These are phyloP conservation scores for Selaginella tamariscina DNA, from an alignment of 75 land plant species.

Conservation along the genomic window DNA sequence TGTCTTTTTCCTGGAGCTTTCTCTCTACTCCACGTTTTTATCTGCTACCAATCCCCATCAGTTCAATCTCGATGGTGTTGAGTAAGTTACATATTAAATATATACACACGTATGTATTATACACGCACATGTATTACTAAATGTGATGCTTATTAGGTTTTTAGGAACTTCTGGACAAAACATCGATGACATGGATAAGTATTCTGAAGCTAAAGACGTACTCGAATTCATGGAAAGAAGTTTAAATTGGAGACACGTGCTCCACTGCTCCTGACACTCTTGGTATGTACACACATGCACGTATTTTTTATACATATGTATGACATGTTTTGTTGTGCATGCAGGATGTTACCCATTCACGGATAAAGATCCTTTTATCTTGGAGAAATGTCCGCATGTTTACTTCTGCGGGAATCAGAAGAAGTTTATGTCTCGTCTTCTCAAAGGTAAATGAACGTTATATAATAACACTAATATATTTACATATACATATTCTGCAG, in stretches of 20 bases:
- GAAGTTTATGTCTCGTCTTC: slow-evolving; percentile 45
- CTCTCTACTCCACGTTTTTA: slow-evolving; percentile 61
- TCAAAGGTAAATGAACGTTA: slow-evolving; percentile 52
- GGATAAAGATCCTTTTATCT: slow-evolving; percentile 81
- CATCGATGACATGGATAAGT: slow-evolving; percentile 76
- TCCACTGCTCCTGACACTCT: slow-evolving; percentile 98
- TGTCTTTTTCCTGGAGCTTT: slow-evolving; percentile 90
- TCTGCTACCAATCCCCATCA: slow-evolving; percentile 91
- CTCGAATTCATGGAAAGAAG: slow-evolving; percentile 88
- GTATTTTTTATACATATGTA: too few relatives aligned
- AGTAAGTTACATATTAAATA: slow-evolving; percentile 39
- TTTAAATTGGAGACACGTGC: slow-evolving; percentile 86
- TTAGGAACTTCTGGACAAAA: slow-evolving; percentile 99
- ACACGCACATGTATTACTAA: not conserved
- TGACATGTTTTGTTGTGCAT: not conserved
- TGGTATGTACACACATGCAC: slow-evolving; percentile 30
- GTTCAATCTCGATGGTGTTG: slow-evolving; percentile 77
- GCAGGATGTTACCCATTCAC: slow-evolving; percentile 97
- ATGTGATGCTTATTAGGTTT: slow-evolving; percentile 37
- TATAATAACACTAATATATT: not conserved
- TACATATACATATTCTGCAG: slow-evolving; percentile 19
- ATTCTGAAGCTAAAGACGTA: slow-evolving; percentile 64
- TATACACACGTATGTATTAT: too few relatives aligned
- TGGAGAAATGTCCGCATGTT: slow-evolving; percentile 93
- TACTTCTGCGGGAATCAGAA: slow-evolving; percentile 93